These are phyloP conservation scores for Nicotiana benthamiana DNA, from an alignment of 257 asterid genomes.

Conservation along the genomic window DNA sequence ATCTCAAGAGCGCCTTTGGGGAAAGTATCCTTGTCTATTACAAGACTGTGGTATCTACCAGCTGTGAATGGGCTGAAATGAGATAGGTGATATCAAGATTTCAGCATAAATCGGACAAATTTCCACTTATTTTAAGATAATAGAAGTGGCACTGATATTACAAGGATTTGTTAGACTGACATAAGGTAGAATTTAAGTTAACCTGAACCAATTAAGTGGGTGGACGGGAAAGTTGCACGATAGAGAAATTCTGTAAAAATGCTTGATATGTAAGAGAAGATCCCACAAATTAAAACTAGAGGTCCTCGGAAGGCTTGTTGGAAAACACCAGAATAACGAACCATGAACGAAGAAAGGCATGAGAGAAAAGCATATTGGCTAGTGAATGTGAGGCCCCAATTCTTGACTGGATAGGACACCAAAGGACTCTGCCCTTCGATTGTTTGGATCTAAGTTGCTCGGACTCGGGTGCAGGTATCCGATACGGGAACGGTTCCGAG, in stretches of 20 bases:
- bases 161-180: not conserved
- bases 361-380: too few species aligned
- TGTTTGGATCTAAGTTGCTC: too few species aligned
- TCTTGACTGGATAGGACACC: too few species aligned
- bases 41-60: constrained; percentile 96
- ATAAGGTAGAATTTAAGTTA: not conserved
- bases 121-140: not conserved
- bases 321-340: too few species aligned
- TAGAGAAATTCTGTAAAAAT: not conserved
- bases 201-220: not conserved
- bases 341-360: too few species aligned
- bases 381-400: too few species aligned
- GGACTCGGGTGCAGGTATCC: too few species aligned
- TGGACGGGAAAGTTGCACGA: not conserved
- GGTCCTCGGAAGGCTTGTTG: too few species aligned
- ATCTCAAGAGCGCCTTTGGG: constrained; percentile 73
- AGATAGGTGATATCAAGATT: not conserved
- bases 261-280: not conserved
- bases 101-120: not conserved
- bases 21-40: constrained; percentile 74
- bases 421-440: too few species aligned
- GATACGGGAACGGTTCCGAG: too few species aligned
- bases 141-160: not conserved
- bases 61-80: constrained; percentile 83
- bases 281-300: not conserved